Conservation (phyloP, 164 flowering plant genomes). For the Stephania cephalantha region DNA sequence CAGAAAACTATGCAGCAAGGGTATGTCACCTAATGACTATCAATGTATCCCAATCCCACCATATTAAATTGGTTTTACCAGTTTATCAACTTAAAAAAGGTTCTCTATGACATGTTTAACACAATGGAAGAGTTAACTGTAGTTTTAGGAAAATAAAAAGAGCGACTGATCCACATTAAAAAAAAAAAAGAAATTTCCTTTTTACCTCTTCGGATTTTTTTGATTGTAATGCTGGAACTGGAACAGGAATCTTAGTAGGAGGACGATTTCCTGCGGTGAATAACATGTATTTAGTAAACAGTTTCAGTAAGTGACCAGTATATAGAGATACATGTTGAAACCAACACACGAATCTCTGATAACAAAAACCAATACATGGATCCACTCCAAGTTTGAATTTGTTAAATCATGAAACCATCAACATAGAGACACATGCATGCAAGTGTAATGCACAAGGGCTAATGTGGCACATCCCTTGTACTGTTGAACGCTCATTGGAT, state of each 20-base stretch:
- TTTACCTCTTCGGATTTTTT: slow-evolving; percentile 61
- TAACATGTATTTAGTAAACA: slow-evolving; percentile 2
- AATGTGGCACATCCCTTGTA: too few species aligned
- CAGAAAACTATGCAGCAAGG: too few species aligned
- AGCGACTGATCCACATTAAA: not conserved
- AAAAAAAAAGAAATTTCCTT: not conserved
- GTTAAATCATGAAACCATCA: not conserved
- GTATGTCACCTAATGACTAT: not conserved
- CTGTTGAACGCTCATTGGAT: too few species aligned
- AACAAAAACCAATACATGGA: not conserved
- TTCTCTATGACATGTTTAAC: not conserved
- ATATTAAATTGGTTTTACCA: not conserved
- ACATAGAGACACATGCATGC: not conserved
- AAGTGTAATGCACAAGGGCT: too few species aligned
- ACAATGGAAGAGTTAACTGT: not conserved
- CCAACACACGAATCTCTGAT: not conserved
- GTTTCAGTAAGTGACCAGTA: not conserved
- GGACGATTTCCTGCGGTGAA: slow-evolving; percentile 60
- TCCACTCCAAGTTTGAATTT: not conserved
- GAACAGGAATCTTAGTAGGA: slow-evolving; percentile 85
- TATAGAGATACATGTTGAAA: not conserved
- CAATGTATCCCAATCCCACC: not conserved
- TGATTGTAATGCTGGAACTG: slow-evolving; percentile 52
- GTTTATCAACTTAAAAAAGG: not conserved
- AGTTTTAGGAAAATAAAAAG: not conserved